Percentiles rank a stretch among this genome's conserved stretches.
Conservation (phyloP, 78 protist genomes). For the Acrasis kona region DNA sequence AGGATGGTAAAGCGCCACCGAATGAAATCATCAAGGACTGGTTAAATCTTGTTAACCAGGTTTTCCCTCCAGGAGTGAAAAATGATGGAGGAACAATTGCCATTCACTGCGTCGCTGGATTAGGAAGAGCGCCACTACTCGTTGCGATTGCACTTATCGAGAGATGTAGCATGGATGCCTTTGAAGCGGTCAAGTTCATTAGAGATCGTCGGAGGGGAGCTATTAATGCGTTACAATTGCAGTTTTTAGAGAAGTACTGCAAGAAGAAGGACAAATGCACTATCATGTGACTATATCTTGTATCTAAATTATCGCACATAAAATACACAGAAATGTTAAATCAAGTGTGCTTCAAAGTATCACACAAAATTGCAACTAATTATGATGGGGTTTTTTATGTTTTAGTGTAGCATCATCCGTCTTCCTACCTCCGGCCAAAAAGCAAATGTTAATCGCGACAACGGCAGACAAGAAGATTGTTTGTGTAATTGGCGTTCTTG, state of each 20-base stretch:
- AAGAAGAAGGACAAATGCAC: conserved; percentile 7
- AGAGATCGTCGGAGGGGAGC: conserved; percentile 43
- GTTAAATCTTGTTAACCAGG: background rate
- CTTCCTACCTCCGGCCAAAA: too few relatives aligned
- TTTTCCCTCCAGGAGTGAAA: background rate
- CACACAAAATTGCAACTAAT: too few relatives aligned
- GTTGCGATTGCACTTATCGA: conserved; percentile 61
- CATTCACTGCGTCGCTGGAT: conserved; percentile 56
- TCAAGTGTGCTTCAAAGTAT: too few relatives aligned
- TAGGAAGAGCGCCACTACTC: conserved; percentile 62
- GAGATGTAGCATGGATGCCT: conserved; percentile 18
- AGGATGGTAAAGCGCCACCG: background rate
- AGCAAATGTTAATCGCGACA: too few relatives aligned
- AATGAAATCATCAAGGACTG: background rate
- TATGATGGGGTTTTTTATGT: too few relatives aligned
- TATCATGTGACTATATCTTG: too few relatives aligned
- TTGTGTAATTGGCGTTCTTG: too few relatives aligned
- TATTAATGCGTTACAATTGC: conserved; percentile 41
- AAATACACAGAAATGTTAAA: too few relatives aligned
- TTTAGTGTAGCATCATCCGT: too few relatives aligned
- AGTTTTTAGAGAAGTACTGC: conserved; percentile 27
- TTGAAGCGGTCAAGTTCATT: conserved; percentile 33
- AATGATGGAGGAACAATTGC: conserved; percentile 32
- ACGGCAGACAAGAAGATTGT: too few relatives aligned
- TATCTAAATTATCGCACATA: too few relatives aligned